Conservation (phyloP, 371 early-diverging fungal species). For the Thermomucor indicae-seudaticae region DNA sequence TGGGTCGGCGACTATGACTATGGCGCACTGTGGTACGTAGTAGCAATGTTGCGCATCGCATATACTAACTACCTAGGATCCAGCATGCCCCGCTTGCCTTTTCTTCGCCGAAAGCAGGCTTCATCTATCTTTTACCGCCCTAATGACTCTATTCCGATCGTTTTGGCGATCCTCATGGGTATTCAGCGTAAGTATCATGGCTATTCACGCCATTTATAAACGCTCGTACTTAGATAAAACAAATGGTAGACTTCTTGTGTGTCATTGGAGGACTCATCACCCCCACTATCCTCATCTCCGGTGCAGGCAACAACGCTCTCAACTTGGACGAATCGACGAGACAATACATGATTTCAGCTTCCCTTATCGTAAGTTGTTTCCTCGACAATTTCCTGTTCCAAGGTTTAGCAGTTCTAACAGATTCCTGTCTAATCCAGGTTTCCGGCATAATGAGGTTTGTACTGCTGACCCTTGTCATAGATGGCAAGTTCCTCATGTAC, state of each 20-base stretch:
- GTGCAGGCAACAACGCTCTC: constrained; percentile 38
- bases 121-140: constrained; percentile 28
- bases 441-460: no score
- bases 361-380: constrained; percentile 35
- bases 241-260: constrained; percentile 43
- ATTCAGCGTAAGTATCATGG: constrained; percentile 19
- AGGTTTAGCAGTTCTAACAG: no score
- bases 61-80: background rate
- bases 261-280: constrained; percentile 51
- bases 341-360: constrained; percentile 48
- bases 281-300: constrained; percentile 45
- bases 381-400: constrained; percentile 1
- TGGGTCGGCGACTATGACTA: constrained; percentile 39
- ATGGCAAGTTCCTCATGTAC: background rate
- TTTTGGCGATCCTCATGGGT: constrained; percentile 29
- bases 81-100: constrained; percentile 29
- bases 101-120: constrained; percentile 4
- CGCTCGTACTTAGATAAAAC: no score
- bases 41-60: background rate
- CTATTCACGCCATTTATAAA: no score
- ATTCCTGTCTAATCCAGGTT: no score
- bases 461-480: background rate
- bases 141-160: constrained; percentile 23
- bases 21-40: constrained; percentile 20
- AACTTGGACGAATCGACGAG: constrained; percentile 41